Conservation (phyloP, 768 basidiomycete species). For the Pisolithus albus region DNA sequence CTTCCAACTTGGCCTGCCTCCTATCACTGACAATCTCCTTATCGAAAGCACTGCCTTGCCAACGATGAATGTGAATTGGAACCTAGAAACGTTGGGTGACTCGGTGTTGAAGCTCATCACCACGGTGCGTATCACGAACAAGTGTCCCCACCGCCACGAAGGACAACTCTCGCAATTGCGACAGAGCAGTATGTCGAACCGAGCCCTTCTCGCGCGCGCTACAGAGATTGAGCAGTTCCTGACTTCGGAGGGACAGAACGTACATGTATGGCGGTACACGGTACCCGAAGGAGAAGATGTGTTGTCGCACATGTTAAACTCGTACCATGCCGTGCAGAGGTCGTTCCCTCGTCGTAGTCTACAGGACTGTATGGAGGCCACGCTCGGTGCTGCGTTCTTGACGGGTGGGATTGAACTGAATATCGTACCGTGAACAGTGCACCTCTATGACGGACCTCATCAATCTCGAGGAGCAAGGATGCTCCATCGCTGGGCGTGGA, state of each 20-base stretch:
- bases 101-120: constrained; percentile 71
- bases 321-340: constrained; percentile 31
- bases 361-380: constrained; percentile 86
- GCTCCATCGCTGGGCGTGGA: too few species aligned
- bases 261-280: constrained; percentile 37
- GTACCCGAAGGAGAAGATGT: constrained; percentile 27
- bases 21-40: constrained; percentile 49
- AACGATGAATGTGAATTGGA: constrained; percentile 52
- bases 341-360: constrained; percentile 61
- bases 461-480: too few species aligned
- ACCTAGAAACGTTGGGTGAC: constrained; percentile 82
- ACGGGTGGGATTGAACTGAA: constrained; percentile 54
- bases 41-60: constrained; percentile 76
- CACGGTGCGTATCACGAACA: constrained; percentile 71
- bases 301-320: constrained; percentile 22
- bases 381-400: constrained; percentile 69
- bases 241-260: constrained; percentile 48
- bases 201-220: constrained; percentile 60
- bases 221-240: constrained; percentile 60
- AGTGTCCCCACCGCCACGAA: constrained; percentile 72
- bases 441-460: too few species aligned
- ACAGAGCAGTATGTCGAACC: constrained; percentile 61
- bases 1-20: too few species aligned
- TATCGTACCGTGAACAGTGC: too few species aligned
- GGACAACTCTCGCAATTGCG: constrained; percentile 70